These are phyloP conservation scores for Panicum virgatum DNA, from an alignment of 202 grass and related monocot species.

Conservation along the genomic window DNA sequence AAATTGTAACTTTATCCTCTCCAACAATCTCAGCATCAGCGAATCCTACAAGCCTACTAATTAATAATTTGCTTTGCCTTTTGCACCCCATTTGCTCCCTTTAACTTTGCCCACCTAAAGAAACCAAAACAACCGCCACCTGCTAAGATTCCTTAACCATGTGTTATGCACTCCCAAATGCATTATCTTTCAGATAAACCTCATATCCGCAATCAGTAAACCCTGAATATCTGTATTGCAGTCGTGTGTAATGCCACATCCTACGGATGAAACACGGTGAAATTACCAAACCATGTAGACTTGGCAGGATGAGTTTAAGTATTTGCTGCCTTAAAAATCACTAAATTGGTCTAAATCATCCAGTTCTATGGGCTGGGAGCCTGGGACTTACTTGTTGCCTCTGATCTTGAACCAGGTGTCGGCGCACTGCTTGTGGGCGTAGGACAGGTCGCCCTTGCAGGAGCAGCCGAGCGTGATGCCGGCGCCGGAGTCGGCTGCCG, in stretches of 20 bases:
- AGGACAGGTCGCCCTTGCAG: conserved; percentile 86
- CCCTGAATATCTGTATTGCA: background rate
- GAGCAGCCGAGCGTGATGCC: conserved; percentile 86
- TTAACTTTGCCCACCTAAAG: conserved; percentile 50
- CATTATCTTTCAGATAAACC: conserved; percentile 39
- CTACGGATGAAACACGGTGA: background rate
- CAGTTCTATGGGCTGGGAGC: background rate
- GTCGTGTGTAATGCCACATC: conserved; percentile 10
- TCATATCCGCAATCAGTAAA: conserved; percentile 28
- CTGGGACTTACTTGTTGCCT: conserved; percentile 78
- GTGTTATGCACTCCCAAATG: conserved; percentile 44
- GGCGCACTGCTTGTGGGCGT: conserved; percentile 82
- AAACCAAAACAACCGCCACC: conserved; percentile 40
- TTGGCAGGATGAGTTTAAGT: background rate
- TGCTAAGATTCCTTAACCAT: conserved; percentile 74
- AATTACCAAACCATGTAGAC: background rate
- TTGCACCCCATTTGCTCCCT: conserved; percentile 48
- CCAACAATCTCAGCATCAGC: conserved; percentile 40
- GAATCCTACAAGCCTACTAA: conserved; percentile 55
- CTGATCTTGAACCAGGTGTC: conserved; percentile 97
- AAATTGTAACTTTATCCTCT: conserved; percentile 35
- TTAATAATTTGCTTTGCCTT: conserved; percentile 52
- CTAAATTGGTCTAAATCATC: background rate
- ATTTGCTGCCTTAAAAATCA: conserved; percentile 10
- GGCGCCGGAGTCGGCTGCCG: conserved; percentile 53